phyloP scores from a whole-genome alignment of 371 early-diverging fungal species.

The Apophysomyces variabilis region DNA sequence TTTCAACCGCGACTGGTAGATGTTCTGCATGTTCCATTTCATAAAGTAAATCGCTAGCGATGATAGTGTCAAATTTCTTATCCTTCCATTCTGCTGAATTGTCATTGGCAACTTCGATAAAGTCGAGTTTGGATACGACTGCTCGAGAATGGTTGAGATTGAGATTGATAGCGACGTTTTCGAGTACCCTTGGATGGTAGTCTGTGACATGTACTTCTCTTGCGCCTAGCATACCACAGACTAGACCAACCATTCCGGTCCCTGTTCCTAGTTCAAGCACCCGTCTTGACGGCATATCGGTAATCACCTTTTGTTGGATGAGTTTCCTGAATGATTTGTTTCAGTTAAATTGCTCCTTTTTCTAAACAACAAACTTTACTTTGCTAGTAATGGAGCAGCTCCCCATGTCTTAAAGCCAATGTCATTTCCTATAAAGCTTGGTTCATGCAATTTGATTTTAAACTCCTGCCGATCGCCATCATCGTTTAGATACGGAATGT shows the following conservation, averaged over 20 bases:
- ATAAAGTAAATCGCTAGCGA: slow-evolving; percentile 53
- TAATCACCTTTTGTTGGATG: slow-evolving; percentile 44
- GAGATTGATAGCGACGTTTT: slow-evolving; percentile 49
- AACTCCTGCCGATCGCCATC: slow-evolving; percentile 32
- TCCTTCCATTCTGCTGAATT: slow-evolving; percentile 28
- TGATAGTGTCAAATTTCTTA: slow-evolving; percentile 38
- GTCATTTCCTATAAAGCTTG: slow-evolving; percentile 51
- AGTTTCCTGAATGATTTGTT: slow-evolving; percentile 31
- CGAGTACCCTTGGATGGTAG: slow-evolving; percentile 51
- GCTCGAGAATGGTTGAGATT: slow-evolving; percentile 36
- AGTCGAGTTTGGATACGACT: slow-evolving; percentile 41
- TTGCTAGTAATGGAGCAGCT: slow-evolving; percentile 52
- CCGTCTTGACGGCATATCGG: slow-evolving; percentile 26
- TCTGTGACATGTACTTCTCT: slow-evolving; percentile 42
- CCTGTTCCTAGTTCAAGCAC: slow-evolving; percentile 48
- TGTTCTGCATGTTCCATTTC: slow-evolving; percentile 55
- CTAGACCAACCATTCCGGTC: slow-evolving; percentile 50
- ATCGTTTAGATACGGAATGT: slow-evolving; percentile 43
- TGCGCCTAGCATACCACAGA: slow-evolving; percentile 48
- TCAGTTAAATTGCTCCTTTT: neutral
- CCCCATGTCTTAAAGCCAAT: slow-evolving; percentile 59
- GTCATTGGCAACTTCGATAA: slow-evolving; percentile 37
- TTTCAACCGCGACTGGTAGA: slow-evolving; percentile 43
- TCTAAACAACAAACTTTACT: slow-evolving; percentile 30
- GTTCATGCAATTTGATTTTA: slow-evolving; percentile 45